Evolutionary conservation across 1,139 yeast genomes (phyloP).

Genomic region (Suhomyces kunorum): DNA sequence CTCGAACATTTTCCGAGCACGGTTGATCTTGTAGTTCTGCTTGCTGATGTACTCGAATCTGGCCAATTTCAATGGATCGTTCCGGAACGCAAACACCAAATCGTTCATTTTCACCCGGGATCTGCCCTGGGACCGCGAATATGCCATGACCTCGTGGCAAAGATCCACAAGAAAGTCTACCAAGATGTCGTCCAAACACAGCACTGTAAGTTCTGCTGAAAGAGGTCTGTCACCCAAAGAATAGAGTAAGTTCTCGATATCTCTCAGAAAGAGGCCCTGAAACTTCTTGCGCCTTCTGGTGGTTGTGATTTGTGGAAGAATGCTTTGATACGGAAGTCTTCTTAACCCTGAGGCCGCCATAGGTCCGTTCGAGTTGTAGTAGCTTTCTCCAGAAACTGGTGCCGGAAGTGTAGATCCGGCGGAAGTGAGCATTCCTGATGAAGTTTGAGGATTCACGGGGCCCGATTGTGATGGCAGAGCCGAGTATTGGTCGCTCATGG

Average conservation of each 20-base stretch:
- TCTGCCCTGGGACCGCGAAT: conserved; percentile 45
- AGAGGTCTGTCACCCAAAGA: conserved; percentile 86
- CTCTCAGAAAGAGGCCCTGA: conserved; percentile 56
- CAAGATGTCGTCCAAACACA: conserved; percentile 80
- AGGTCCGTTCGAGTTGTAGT: conserved; percentile 1
- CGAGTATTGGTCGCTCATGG: conserved; percentile 2
- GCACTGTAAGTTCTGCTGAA: conserved; percentile 76
- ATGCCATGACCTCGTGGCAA: conserved; percentile 40
- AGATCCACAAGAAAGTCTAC: conserved; percentile 74
- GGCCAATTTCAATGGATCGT: conserved; percentile 81
- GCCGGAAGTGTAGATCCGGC: not conserved
- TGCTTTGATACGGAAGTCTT: conserved; percentile 10
- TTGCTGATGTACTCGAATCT: conserved; percentile 78
- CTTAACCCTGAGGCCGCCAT: conserved; percentile 4
- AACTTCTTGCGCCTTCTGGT: conserved; percentile 31
- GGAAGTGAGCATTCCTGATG: not conserved
- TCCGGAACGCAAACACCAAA: conserved; percentile 78
- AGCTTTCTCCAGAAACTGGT: not conserved
- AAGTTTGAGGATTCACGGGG: not conserved
- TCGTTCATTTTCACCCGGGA: conserved; percentile 84
- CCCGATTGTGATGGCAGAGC: not conserved
- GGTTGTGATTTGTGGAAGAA: conserved; percentile 13
- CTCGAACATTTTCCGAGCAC: conserved; percentile 82
- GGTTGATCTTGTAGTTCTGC: conserved; percentile 72
- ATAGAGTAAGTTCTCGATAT: conserved; percentile 71